phyloP scores from a whole-genome alignment of 2,329 filamentous ascomycete genomes.

The Sclerotinia subarctica region DNA sequence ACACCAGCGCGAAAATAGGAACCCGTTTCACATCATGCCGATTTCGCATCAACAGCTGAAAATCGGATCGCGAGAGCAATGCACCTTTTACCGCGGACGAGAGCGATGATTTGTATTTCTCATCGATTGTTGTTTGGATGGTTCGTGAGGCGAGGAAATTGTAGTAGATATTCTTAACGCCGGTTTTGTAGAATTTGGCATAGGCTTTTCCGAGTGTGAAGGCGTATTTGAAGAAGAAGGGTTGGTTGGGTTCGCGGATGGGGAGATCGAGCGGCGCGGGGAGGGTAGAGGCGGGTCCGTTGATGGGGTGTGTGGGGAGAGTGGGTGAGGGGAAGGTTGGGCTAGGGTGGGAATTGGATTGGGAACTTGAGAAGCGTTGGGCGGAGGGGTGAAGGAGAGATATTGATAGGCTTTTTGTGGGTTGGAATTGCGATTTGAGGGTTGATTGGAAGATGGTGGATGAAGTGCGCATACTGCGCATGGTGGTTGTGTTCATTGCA shows the following conservation, averaged over 20 bases:
- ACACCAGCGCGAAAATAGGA: slow-evolving; percentile 71
- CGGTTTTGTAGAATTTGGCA: slow-evolving; percentile 81
- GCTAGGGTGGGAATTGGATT: slow-evolving; percentile 39
- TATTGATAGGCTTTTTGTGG: slow-evolving; percentile 34
- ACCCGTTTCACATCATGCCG: slow-evolving; percentile 72
- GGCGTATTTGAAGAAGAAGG: slow-evolving; percentile 40
- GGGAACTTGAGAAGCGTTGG: slow-evolving; percentile 37
- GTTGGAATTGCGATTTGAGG: slow-evolving; percentile 39
- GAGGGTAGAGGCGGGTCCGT: slow-evolving; percentile 70
- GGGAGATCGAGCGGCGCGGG: slow-evolving; percentile 68
- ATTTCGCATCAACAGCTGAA: slow-evolving; percentile 67
- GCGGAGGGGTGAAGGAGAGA: slow-evolving; percentile 36
- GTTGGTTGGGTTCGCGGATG: slow-evolving; percentile 46
- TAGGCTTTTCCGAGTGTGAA: slow-evolving; percentile 65
- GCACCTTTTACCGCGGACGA: slow-evolving; percentile 38
- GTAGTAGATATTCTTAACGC: slow-evolving; percentile 68
- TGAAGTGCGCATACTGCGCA: slow-evolving; percentile 33
- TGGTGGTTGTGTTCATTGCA: slow-evolving; percentile 32
- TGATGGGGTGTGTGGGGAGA: slow-evolving; percentile 45
- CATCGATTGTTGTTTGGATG: slow-evolving; percentile 49
- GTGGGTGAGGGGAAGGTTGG: neutral
- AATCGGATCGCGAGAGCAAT: slow-evolving; percentile 59
- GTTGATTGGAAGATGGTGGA: slow-evolving; percentile 23
- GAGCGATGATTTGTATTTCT: slow-evolving; percentile 39
- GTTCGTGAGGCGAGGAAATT: slow-evolving; percentile 53